Base-by-base conservation (phyloP, 1,139 yeast genomes). In the Geotrichum siamense region DNA sequence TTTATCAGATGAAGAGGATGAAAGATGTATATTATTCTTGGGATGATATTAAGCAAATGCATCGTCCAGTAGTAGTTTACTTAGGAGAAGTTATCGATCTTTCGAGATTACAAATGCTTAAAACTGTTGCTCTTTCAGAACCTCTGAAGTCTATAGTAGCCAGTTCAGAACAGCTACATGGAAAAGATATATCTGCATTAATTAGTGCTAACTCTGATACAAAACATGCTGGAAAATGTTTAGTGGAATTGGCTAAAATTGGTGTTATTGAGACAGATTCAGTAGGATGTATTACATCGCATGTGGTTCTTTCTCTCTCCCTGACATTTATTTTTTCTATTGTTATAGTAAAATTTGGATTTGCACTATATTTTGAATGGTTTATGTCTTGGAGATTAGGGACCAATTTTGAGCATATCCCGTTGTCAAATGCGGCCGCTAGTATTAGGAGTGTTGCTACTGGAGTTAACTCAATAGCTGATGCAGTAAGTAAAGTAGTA, bases 291-390 rank as follows among this genome's bases (percentile, higher is more conserved):
- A 76, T 85, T 59, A 83, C 93, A 0, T 82, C 94, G 1, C 69
- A 74, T 47, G 74, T 82, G 38, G 89, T 84, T 0, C 70, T 85
- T 51, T 72, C 74, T 52, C 70, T 78, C 9, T 79, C 94, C 0
- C 71, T 85, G 58, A 74, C 79, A n/a, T 82, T 86, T 57, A 83
- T 86, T 52, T 68, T 85, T 42, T 70, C 87, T 1, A 78, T 85
- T 44, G 85, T 83, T 25, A 54, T 79, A 25, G 68, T 70, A 31
- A 85, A 84, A 61, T 85, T 86, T 55, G 49, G 79, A n/a, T 73
- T 83, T 69, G 94, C 95, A 0, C 78, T 89, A 57, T 85, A 83
- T 61, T 86, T 79, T 65, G 77, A 80, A 55, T 84, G 94, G 94
- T 66, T 74, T 45, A 63, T 57, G 36, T 51, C 61, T 2, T 51